These are phyloP conservation scores for Microdochium paspali DNA, from an alignment of 2,329 filamentous ascomycete species.

Conservation along the genomic window DNA sequence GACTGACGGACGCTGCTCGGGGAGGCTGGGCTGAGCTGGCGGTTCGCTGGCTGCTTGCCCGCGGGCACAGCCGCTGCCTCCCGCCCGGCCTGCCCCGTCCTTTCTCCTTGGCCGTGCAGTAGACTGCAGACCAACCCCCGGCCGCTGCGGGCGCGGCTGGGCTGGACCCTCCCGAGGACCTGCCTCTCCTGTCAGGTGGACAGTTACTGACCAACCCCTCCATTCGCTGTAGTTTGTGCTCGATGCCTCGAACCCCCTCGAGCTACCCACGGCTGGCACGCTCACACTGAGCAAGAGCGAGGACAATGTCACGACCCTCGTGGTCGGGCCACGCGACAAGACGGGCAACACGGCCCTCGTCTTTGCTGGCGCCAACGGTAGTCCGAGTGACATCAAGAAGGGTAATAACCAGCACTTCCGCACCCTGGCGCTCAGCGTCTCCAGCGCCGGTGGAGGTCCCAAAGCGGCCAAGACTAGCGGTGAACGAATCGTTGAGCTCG, in stretches of 20 bases:
- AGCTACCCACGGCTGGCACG: constrained; percentile 58
- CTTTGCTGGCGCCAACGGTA: constrained; percentile 80
- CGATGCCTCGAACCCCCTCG: constrained; percentile 56
- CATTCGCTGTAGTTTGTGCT: constrained; percentile 61
- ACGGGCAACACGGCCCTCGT: constrained; percentile 45
- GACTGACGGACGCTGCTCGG: neutral
- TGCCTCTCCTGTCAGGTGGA: constrained; percentile 3
- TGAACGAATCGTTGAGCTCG: constrained; percentile 34
- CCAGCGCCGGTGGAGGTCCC: constrained; percentile 10
- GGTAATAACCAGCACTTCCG: constrained; percentile 81
- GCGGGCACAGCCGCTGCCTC: neutral
- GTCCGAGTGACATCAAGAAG: constrained; percentile 58
- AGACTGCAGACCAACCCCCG: neutral
- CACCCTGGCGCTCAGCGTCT: constrained; percentile 52
- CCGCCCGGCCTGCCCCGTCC: neutral
- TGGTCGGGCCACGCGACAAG: constrained; percentile 44
- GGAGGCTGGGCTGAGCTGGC: neutral
- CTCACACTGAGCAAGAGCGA: constrained; percentile 74
- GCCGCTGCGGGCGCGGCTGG: constrained; percentile 7
- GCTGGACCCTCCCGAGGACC: neutral
- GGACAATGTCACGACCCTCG: constrained; percentile 81
- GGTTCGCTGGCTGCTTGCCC: no score
- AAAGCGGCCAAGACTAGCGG: constrained; percentile 21
- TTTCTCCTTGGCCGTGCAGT: neutral
- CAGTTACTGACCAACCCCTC: constrained; percentile 6